Conservation (phyloP, 495 filamentous ascomycete species). For the Penicillium robsamsonii region DNA sequence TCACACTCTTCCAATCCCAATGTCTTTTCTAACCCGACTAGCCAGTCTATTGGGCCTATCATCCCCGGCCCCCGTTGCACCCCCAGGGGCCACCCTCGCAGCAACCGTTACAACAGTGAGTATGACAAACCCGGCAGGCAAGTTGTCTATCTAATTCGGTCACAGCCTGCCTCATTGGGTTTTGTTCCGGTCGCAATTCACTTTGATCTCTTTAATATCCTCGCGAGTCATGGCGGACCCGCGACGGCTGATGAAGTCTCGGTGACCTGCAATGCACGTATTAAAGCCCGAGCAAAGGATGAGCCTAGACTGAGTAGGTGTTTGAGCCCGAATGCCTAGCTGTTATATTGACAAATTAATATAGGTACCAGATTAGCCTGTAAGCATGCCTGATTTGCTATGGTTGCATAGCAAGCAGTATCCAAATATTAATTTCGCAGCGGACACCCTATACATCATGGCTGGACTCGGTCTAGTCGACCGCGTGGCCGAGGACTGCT, state of each 20-base stretch:
- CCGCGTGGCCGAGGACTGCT: conserved; percentile 26
- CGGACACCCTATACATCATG: conserved; percentile 40
- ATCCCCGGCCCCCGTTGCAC: conserved; percentile 10
- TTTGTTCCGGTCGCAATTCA: conserved; percentile 40
- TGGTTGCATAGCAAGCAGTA: background rate
- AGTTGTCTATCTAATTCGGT: background rate
- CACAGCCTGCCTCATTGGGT: conserved; percentile 33
- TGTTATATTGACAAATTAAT: conserved; percentile 2
- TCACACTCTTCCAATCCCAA: background rate
- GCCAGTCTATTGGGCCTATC: conserved; percentile 18
- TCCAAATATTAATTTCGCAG: conserved; percentile 19
- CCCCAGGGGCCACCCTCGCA: conserved; percentile 29
- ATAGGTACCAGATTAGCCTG: conserved; percentile 25
- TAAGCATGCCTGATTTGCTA: conserved; percentile 11
- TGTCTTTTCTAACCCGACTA: conserved; percentile 26
- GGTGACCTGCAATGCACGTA: conserved; percentile 17
- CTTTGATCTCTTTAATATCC: conserved; percentile 33
- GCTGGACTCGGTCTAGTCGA: conserved; percentile 36
- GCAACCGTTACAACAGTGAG: conserved; percentile 31
- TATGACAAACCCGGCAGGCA: background rate
- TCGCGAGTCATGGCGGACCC: conserved; percentile 23
- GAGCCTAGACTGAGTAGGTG: conserved; percentile 25
- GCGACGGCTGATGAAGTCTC: conserved; percentile 29
- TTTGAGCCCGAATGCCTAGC: background rate
- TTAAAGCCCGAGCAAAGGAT: conserved; percentile 9